Evolutionary conservation across 2,329 filamentous ascomycete genomes (phyloP), one percentile per base, ranked within the genome.

Genomic region (Xylogone sp.): DNA sequence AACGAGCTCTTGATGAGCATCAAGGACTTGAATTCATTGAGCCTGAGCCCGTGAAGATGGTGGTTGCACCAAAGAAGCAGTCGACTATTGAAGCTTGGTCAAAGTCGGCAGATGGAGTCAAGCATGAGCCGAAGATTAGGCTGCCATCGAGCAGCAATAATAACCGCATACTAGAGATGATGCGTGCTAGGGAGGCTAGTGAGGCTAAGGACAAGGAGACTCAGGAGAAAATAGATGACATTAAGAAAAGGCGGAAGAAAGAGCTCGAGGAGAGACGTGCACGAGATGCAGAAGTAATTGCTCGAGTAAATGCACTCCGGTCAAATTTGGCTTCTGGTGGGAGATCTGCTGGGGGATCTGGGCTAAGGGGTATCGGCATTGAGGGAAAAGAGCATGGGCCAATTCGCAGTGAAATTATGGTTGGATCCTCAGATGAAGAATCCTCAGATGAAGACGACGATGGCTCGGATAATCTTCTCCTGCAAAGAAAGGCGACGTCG

Each of bases 341-440:
- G 65, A 90, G 90, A 2, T 73, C 79, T 8, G 86, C 89, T 53
- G 89, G 91, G 65, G 90, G 90, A 2, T 94, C 90, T 53, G 90
- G 88, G 19, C 71, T 94, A 9, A 79, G 82, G 56, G 86, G 85
- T 21, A 78, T 95, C 46, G 77, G 87, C 31, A 75, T 91, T 1
- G 75, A 81, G 51, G 90, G 89, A 53, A 94, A 93, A 69, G 90
- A 94, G 50, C 87, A 93, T 63, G 79, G 82, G 2, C 80, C 82
- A 1, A 77, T 80, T 1, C 88, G 88, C 56, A 88, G 86, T 63
- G 90, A 93, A 57, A 90, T 97, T 68, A 96, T 97, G 90, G 89
- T 97, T 42, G 85, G 82, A 5, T 86, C 82, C 24, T 88, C 85
- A 16, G 75, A 78, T 53, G 86, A 84, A 2, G 90, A 94, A 55